Conservation (phyloP, 2,329 filamentous ascomycete species). For the Hortaea werneckii region DNA sequence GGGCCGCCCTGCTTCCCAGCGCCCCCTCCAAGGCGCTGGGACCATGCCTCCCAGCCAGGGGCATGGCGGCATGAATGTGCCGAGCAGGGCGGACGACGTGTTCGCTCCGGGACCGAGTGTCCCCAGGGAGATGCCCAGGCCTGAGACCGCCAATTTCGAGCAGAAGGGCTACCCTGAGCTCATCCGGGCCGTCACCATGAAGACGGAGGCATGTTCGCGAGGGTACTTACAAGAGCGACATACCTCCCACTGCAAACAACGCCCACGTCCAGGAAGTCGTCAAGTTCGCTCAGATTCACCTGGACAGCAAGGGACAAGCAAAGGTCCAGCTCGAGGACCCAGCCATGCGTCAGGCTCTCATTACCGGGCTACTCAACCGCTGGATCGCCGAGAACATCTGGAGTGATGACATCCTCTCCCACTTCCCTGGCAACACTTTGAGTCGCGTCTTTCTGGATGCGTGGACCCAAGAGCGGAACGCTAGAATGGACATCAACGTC, state of each 20-base stretch:
- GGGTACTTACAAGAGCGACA: too few relatives aligned
- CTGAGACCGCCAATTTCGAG: slow-evolving; percentile 1
- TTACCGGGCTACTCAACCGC: slow-evolving; percentile 5
- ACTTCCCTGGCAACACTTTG: not conserved
- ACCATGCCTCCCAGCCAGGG: too few relatives aligned
- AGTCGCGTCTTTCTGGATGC: not conserved
- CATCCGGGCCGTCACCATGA: slow-evolving; percentile 3
- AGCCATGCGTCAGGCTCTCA: not conserved
- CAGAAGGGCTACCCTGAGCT: slow-evolving; percentile 5
- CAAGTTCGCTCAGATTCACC: not conserved
- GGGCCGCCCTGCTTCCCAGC: too few relatives aligned
- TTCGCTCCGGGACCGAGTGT: not conserved
- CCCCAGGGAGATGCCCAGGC: not conserved
- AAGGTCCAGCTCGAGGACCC: slow-evolving; percentile 1
- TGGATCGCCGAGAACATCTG: slow-evolving; percentile 3
- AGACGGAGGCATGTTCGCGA: slow-evolving; percentile 1
- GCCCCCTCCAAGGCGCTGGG: too few relatives aligned
- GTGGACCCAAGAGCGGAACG: not conserved
- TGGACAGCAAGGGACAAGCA: not conserved
- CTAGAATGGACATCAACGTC: not conserved
- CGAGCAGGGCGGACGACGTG: slow-evolving; percentile 2
- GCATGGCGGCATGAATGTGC: not conserved
- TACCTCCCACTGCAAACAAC: too few relatives aligned
- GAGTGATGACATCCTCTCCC: not conserved
- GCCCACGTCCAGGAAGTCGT: slow-evolving; percentile 1